Evolutionary conservation across 176 grass and related monocot genomes (phyloP).

Genomic region (Ensete glaucum): DNA sequence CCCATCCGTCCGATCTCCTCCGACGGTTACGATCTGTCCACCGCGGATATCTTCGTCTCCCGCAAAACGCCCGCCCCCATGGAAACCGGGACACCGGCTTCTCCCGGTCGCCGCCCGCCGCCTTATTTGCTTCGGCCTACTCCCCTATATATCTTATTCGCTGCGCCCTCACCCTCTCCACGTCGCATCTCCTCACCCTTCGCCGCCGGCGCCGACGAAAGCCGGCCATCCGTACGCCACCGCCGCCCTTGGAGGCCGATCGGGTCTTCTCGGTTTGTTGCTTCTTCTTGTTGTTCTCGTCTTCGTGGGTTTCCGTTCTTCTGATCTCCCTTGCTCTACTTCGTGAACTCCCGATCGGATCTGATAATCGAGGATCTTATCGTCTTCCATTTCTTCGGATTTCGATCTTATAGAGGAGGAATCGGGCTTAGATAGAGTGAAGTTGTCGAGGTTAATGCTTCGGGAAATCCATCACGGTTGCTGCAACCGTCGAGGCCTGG

Average conservation of each 20-base stretch:
- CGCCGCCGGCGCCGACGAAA: constrained; percentile 1
- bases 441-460: too few relatives aligned
- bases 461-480: not conserved
- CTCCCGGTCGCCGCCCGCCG: constrained; percentile 10
- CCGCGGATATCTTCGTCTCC: too few relatives aligned
- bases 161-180: too few relatives aligned
- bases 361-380: not conserved
- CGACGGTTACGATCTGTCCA: not conserved
- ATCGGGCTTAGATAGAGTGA: too few relatives aligned
- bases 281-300: not conserved
- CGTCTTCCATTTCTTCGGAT: not conserved
- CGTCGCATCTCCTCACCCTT: not conserved
- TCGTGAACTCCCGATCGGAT: not conserved
- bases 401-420: not conserved
- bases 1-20: constrained; percentile 6
- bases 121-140: too few relatives aligned
- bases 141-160: not conserved
- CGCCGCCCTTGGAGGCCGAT: not conserved
- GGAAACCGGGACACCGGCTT: constrained; percentile 12
- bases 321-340: not conserved
- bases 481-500: not conserved
- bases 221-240: not conserved
- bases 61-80: too few relatives aligned
- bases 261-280: too few relatives aligned
- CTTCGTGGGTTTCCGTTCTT: not conserved